These are phyloP conservation scores for Pseudogymnoascus sp. DNA, from an alignment of 2,329 filamentous ascomycete genomes.

Conservation along the genomic window DNA sequence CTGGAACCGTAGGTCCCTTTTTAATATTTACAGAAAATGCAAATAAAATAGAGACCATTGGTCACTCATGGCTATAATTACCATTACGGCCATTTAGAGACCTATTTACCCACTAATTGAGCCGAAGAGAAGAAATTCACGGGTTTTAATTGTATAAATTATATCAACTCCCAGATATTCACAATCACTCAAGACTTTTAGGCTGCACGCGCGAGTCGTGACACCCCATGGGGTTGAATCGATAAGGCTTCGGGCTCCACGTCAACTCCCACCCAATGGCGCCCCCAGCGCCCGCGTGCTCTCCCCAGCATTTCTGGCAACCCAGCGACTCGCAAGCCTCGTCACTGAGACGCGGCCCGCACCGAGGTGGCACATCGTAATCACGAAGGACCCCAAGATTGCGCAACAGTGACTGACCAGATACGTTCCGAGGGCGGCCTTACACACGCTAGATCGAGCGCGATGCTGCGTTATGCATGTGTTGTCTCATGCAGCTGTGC, in stretches of 20 bases:
- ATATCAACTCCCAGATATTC: not conserved
- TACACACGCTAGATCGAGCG: not conserved
- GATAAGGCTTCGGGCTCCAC: conserved; percentile 1
- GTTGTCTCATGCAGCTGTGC: conserved; percentile 4
- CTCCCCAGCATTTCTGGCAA: conserved; percentile 1
- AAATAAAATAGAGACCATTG: not conserved
- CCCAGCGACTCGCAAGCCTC: conserved; percentile 1
- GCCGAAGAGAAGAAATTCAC: not conserved
- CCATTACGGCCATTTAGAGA: not conserved
- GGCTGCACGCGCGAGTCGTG: conserved; percentile 1
- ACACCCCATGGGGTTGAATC: conserved; percentile 2
- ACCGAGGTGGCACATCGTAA: not conserved
- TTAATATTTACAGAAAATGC: not conserved
- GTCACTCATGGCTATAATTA: not conserved
- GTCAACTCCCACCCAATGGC: not conserved
- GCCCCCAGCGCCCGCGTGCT: not conserved
- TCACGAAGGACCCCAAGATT: not conserved
- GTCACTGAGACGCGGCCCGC: not conserved
- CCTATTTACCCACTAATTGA: not conserved
- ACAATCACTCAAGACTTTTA: not conserved
- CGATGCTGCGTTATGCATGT: conserved; percentile 4
- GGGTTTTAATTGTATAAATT: not conserved
- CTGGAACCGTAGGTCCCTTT: not conserved
- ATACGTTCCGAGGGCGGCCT: not conserved
- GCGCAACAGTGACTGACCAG: not conserved